Base-by-base conservation (phyloP, 1,284 basidiomycete species). In the Puccinia horiana region DNA sequence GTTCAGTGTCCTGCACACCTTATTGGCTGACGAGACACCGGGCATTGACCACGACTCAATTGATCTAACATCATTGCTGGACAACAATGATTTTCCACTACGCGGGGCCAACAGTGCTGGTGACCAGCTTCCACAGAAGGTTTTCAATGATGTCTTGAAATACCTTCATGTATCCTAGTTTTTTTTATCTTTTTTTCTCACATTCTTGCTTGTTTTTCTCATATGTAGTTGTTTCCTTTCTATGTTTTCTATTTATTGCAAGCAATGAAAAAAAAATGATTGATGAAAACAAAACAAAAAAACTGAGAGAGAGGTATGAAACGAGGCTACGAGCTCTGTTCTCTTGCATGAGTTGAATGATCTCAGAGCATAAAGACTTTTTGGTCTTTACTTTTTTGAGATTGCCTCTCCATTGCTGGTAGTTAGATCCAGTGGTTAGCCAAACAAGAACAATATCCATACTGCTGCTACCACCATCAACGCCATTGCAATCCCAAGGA, bases 271-370 rank as follows among this genome's bases (percentile, higher is more conserved):
- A 54, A 63, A 32, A 37, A 32, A 63, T 26, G 23, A 63, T n/a
- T n/a, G n/a, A n/a, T n/a, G n/a, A n/a, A n/a, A n/a, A n/a, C n/a
- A n/a, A n/a, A n/a, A 23, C 49, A 52, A 52, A 52, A 52, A 52
- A 52, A 52, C 85, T 85, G 52, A 84, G 85, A 84, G 87, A 86
- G 74, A 87, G 86, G 80, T 87, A 86, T 84, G 87, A 87, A 83
- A 87, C 84, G 76, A 82, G 82, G 69, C 87, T 86, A 9, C 86
- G 86, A 47, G 84, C 80, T 16, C 83, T 54, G 35, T 84, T 84
- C 18, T n/a, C n/a, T n/a, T n/a, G n/a, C n/a, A 87, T 69, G 14
- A 69, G 26, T 32, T 69, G 12, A 26, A 69, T 32, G 16, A 69
- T 69, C 32, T 69, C 42, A 26, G 67, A 69, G n/a, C 37, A 69